Evolutionary conservation across 148 eudicot species (phyloP).

Genomic region (Dysphania ambrosioides): DNA sequence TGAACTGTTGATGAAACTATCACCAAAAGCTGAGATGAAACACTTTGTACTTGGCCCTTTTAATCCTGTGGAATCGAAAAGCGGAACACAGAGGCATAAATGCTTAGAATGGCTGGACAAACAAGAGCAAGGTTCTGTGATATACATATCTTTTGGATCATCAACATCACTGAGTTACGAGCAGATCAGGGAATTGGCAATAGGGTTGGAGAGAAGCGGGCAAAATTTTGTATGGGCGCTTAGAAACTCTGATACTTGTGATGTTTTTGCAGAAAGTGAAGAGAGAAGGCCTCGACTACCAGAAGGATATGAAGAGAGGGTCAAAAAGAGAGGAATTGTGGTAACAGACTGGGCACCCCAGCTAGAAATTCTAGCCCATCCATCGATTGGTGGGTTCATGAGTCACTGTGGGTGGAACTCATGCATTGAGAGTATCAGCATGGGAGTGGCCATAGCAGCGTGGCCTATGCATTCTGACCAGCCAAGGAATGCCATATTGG

Average conservation of each 20-base stretch:
- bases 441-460: background rate
- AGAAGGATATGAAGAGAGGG: slow-evolving; percentile 53
- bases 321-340: slow-evolving; percentile 39
- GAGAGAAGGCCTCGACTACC: slow-evolving; percentile 34
- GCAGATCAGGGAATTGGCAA: slow-evolving; percentile 50
- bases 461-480: background rate
- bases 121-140: slow-evolving; percentile 38
- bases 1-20: slow-evolving; percentile 18
- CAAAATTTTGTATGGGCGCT: slow-evolving; percentile 63
- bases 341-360: slow-evolving; percentile 64
- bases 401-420: slow-evolving; percentile 24
- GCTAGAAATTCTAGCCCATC: slow-evolving; percentile 48
- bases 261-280: slow-evolving; percentile 21
- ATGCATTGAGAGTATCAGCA: background rate
- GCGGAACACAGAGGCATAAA: slow-evolving; percentile 6
- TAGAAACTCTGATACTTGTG: slow-evolving; percentile 27
- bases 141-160: slow-evolving; percentile 60
- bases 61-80: slow-evolving; percentile 19
- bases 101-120: slow-evolving; percentile 29
- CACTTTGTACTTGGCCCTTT: slow-evolving; percentile 28
- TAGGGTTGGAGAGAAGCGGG: slow-evolving; percentile 49
- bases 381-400: slow-evolving; percentile 49
- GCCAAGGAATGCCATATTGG: background rate
- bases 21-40: slow-evolving; percentile 11
- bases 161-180: slow-evolving; percentile 38